Evolutionary conservation across 176 grass and related monocot species (phyloP).

Genomic region (Luzula sylvatica): DNA sequence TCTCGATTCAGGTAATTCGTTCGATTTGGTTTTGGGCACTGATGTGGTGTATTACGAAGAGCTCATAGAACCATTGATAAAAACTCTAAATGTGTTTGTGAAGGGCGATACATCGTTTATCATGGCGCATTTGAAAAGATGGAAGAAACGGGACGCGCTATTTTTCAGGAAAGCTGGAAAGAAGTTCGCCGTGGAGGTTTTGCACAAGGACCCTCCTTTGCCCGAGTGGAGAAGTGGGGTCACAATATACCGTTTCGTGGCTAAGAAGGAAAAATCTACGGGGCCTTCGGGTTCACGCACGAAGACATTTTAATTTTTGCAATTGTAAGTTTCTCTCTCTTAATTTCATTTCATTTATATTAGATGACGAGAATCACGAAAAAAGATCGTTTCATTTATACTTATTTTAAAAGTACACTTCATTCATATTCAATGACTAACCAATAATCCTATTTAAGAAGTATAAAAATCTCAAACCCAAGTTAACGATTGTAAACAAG

Average conservation of each 20-base stretch:
- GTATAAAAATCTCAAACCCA: too few species aligned
- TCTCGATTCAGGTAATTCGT: constrained; percentile 1
- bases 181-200: constrained; percentile 44
- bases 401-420: too few species aligned
- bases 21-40: constrained; percentile 64
- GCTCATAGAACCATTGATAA: constrained; percentile 65
- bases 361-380: too few species aligned
- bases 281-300: not conserved
- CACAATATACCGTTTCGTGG: constrained; percentile 45
- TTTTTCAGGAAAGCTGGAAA: constrained; percentile 85
- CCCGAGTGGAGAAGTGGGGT: constrained; percentile 58
- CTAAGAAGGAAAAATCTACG: constrained; percentile 26
- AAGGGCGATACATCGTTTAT: constrained; percentile 56
- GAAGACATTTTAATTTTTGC: constrained; percentile 4
- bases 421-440: too few species aligned
- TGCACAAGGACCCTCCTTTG: constrained; percentile 59
- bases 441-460: too few species aligned
- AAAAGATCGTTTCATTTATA: too few species aligned
- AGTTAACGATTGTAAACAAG: too few species aligned
- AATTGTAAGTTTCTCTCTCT: not conserved
- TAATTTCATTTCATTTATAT: too few species aligned
- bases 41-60: constrained; percentile 87
- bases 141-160: constrained; percentile 76
- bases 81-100: constrained; percentile 59
- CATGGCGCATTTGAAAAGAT: constrained; percentile 89